These are phyloP conservation scores for Blastobotrys aristatus DNA, from an alignment of 1,139 yeast species.

Conservation along the genomic window DNA sequence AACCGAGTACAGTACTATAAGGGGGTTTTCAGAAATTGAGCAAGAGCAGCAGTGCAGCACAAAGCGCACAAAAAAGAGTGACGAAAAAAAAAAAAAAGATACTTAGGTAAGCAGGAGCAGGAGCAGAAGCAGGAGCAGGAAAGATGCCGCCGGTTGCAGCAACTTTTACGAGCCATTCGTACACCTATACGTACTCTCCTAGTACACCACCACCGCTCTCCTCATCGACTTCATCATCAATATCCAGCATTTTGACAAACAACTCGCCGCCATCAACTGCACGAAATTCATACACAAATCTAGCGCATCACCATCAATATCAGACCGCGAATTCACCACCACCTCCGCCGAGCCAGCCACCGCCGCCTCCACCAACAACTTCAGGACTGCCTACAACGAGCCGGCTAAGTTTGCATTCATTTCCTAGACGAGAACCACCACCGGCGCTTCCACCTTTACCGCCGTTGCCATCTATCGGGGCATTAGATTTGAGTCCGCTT, in stretches of 20 bases:
- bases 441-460: constrained; percentile 22
- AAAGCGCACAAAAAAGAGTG: no score
- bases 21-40: no score
- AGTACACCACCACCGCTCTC: background rate
- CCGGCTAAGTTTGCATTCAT: background rate
- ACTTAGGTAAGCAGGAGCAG: no score
- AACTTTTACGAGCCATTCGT: background rate
- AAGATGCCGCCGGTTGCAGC: constrained; percentile 4
- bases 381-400: constrained; percentile 1
- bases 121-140: no score
- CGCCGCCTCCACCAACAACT: constrained; percentile 8
- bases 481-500: background rate
- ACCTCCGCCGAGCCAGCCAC: constrained; percentile 2
- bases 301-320: no score
- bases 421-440: constrained; percentile 14
- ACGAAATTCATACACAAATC: background rate
- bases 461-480: constrained; percentile 17
- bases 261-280: background rate
- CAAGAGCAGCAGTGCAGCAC: no score
- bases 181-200: background rate
- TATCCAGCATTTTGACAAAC: background rate
- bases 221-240: background rate
- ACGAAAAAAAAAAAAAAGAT: no score
- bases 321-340: no score
- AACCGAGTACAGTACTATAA: no score